Evolutionary conservation across 306 rosid species (phyloP).

Genomic region (Phaseolus lunatus): DNA sequence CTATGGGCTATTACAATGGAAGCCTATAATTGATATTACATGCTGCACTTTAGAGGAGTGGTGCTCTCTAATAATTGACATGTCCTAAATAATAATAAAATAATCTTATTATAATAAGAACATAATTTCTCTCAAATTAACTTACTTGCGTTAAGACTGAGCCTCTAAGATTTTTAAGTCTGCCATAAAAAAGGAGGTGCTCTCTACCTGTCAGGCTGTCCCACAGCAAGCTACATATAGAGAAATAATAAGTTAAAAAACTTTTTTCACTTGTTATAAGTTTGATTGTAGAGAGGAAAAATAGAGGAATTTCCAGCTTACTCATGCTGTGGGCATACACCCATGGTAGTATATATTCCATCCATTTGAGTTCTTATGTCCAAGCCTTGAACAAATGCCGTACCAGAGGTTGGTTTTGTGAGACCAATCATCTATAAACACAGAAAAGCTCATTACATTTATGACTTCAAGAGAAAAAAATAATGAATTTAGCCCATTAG

Average conservation of each 20-base stretch:
- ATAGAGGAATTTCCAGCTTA: conserved; percentile 54
- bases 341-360: conserved; percentile 84
- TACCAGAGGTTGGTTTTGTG: conserved; percentile 78
- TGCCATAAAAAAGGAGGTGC: conserved; percentile 90
- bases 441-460: conserved; percentile 29
- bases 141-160: conserved; percentile 72
- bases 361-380: conserved; percentile 76
- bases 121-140: conserved; percentile 3
- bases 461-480: conserved; percentile 28
- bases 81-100: too few species aligned
- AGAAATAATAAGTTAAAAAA: neutral
- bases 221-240: conserved; percentile 74
- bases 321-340: conserved; percentile 96
- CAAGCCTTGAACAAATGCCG: conserved; percentile 76
- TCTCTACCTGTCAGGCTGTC: conserved; percentile 89
- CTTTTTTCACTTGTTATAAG: neutral
- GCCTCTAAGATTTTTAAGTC: conserved; percentile 89
- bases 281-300: conserved; percentile 5
- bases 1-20: too few species aligned
- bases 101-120: conserved; percentile 30
- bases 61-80: too few species aligned
- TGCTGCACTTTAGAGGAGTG: too few species aligned
- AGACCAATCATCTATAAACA: conserved; percentile 88
- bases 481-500: conserved; percentile 1
- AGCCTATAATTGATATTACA: too few species aligned